Evolutionary conservation across 225 moss, liverwort and hornwort species (phyloP).

Genomic region (Climacium dendroides): DNA sequence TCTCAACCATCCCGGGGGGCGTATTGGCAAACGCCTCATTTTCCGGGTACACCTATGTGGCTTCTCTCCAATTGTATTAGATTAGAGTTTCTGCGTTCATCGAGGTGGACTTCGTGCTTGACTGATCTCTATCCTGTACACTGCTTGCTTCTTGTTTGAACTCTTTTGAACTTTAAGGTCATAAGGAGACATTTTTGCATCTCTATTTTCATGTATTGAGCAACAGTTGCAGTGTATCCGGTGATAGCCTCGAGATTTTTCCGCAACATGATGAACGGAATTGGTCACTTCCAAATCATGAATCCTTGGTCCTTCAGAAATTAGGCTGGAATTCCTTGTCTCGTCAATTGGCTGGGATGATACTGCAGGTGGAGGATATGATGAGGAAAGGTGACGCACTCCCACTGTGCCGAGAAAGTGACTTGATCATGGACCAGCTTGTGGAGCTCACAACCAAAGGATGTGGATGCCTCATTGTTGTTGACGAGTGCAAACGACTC

Average conservation of each 20-base stretch:
- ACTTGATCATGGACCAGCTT: constrained; percentile 71
- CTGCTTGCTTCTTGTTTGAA: not conserved
- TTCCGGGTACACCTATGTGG: constrained; percentile 11
- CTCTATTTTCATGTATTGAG: not conserved
- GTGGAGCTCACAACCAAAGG: constrained; percentile 72
- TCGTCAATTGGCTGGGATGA: not conserved
- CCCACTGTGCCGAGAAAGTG: constrained; percentile 59
- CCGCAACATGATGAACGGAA: not conserved
- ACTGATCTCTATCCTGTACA: not conserved
- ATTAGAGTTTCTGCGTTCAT: not conserved
- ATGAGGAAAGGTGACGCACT: constrained; percentile 62
- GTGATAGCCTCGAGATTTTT: not conserved
- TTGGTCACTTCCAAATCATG: not conserved
- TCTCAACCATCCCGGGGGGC: constrained; percentile 66
- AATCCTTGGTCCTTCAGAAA: not conserved
- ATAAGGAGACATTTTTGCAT: not conserved
- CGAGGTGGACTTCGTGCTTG: not conserved
- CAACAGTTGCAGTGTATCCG: not conserved
- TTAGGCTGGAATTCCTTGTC: not conserved
- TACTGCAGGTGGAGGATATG: constrained; percentile 60
- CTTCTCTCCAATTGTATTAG: not conserved
- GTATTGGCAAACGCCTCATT: constrained; percentile 71
- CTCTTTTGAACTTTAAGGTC: not conserved
- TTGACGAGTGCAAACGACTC: constrained; percentile 48
- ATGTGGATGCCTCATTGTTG: constrained; percentile 66